Evolutionary conservation across 352 stramenopile genomes (phyloP), one percentile per base, ranked within the genome.

Genomic region (Aphanomyces euteiches): DNA sequence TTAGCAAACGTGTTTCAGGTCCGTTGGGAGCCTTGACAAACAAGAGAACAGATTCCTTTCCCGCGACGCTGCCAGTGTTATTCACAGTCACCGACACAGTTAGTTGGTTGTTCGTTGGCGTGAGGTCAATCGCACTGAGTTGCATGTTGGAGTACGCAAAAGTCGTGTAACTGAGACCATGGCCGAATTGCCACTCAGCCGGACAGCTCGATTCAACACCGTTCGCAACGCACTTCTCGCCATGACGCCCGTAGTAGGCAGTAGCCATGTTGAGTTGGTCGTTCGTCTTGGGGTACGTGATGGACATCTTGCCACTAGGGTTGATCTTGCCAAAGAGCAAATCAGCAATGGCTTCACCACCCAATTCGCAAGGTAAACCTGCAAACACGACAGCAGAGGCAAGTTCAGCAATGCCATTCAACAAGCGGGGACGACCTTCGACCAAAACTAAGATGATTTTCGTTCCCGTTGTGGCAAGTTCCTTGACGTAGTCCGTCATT

Each of bases 401-500:
- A n/a, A 78, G 56, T 17, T 85, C 75, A 0, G 81, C 73, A 12
- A 91, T 69, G 13, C 76, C 83, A 10, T 79, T 75, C 1, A 97
- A 74, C 5, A 97, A 47, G 5, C 90, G 85, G 45, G 88, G 89
- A 15, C 90, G 82, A 4, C 89, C 90, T 74, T 90, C 73, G 3
- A 85, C 81, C 6, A 96, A 74, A 38, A 96, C 79, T 2, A 95
- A 66, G 19, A 96, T 79, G 13, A 96, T 70, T 56, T 92, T 92
- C 7, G 85, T 90, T 7, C 79, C 78, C 2, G 82, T 90, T 13
- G 77, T 77, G 3, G 75, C 79, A 2, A 96, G 77, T 13, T 83
- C 74, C 12, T 78, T 74, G 12, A 95, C 79, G 60, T 95, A 96
- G 54, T 80, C 77, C 21, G 92, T 71, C 65, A 95, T 85, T 6